Conservation (phyloP, 2,329 filamentous ascomycete species). For the Elsinoe arachidis region DNA sequence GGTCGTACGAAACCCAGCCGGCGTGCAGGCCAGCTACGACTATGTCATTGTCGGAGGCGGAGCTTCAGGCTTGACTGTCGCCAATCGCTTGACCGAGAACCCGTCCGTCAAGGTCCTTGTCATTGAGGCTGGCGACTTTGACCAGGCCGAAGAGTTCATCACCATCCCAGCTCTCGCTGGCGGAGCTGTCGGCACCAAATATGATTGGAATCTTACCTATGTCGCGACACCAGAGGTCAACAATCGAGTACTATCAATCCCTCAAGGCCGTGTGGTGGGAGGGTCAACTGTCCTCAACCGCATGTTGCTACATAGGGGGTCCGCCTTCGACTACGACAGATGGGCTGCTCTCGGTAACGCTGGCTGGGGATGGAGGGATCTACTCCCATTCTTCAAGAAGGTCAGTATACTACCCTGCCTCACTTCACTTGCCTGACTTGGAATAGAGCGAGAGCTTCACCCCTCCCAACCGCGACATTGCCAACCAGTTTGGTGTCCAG, state of each 20-base stretch:
- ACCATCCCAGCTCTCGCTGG: conserved; percentile 24
- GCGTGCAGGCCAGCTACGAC: conserved; percentile 11
- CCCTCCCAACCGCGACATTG: conserved; percentile 25
- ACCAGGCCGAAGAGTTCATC: conserved; percentile 20
- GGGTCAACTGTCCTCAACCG: conserved; percentile 29
- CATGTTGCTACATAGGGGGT: conserved; percentile 23
- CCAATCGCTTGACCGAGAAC: conserved; percentile 25
- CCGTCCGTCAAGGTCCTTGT: conserved; percentile 24
- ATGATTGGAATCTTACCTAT: conserved; percentile 25
- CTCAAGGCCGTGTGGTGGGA: conserved; percentile 26
- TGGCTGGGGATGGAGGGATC: conserved; percentile 49
- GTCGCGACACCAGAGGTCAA: conserved; percentile 22
- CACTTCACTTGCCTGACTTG: conserved; percentile 31
- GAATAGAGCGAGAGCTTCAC: conserved; percentile 25
- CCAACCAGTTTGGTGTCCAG: conserved; percentile 30
- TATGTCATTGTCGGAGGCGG: conserved; percentile 26
- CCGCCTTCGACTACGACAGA: conserved; percentile 38
- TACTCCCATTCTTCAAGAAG: conserved; percentile 32
- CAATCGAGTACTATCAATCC: conserved; percentile 19
- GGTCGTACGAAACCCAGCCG: neutral
- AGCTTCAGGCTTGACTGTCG: conserved; percentile 24
- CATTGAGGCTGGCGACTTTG: conserved; percentile 25
- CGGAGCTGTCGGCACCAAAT: conserved; percentile 20
- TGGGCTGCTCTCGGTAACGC: conserved; percentile 51
- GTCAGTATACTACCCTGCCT: conserved; percentile 20